Conservation (phyloP, 2,329 filamentous ascomycete species). For the Setomelanomma holmii region DNA sequence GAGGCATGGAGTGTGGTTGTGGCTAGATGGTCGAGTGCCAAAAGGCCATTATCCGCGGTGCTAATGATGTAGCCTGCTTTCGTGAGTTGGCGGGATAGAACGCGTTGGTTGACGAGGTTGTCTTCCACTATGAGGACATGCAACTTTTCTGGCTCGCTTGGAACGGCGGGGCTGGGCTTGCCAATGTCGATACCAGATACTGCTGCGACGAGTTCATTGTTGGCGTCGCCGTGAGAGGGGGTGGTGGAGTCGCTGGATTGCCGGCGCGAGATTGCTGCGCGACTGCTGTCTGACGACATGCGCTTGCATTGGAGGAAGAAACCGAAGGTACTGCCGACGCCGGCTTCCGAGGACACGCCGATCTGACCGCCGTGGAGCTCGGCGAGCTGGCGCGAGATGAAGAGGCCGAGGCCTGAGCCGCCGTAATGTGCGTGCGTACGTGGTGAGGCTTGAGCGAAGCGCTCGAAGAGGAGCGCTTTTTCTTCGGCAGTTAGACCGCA, state of each 20-base stretch:
- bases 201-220: constrained; percentile 12
- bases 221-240: constrained; percentile 12
- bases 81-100: constrained; percentile 41
- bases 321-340: constrained; percentile 42
- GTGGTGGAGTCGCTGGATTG: constrained; percentile 5
- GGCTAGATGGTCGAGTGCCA: constrained; percentile 34
- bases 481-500: constrained; percentile 40
- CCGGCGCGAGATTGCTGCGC: constrained; percentile 3
- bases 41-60: constrained; percentile 44
- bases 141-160: constrained; percentile 10
- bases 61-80: constrained; percentile 37
- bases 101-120: constrained; percentile 47
- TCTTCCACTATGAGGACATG: constrained; percentile 47
- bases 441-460: constrained; percentile 44
- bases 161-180: background rate
- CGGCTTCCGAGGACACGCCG: constrained; percentile 39
- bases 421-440: constrained; percentile 45
- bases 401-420: constrained; percentile 45
- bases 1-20: constrained; percentile 22
- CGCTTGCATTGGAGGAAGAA: constrained; percentile 42
- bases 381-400: constrained; percentile 45
- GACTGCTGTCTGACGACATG: constrained; percentile 12
- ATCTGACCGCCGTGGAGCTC: constrained; percentile 47
- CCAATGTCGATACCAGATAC: constrained; percentile 4
- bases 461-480: constrained; percentile 40